These are phyloP conservation scores for Claviceps arundinis DNA, from an alignment of 2,329 filamentous ascomycete genomes.

Conservation along the genomic window DNA sequence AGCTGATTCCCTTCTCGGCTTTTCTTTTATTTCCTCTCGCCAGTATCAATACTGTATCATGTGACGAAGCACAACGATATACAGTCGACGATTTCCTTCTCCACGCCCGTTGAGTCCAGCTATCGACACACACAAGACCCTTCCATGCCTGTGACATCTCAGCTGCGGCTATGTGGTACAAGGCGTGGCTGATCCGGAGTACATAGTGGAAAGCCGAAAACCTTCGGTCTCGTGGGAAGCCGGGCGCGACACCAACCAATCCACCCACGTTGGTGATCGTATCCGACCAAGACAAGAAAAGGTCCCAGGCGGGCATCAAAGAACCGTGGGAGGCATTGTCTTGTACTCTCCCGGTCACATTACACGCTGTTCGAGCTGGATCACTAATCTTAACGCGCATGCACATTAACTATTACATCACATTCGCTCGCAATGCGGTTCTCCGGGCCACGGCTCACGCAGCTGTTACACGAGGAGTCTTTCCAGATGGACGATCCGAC, in stretches of 20 bases:
- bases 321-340: not conserved
- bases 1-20: not conserved
- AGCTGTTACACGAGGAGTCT: not conserved
- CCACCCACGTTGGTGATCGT: not conserved
- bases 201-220: conserved; percentile 5
- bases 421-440: not conserved
- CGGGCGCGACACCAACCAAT: not conserved
- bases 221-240: conserved; percentile 4
- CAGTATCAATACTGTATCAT: not conserved
- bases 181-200: not conserved
- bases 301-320: not conserved
- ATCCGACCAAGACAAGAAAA: not conserved
- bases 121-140: not conserved
- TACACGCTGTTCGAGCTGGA: not conserved
- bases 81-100: not conserved
- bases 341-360: not conserved
- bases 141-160: not conserved
- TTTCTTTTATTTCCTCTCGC: not conserved
- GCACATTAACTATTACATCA: not conserved
- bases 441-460: not conserved
- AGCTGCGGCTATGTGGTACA: not conserved
- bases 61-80: not conserved
- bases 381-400: not conserved
- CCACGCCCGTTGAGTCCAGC: not conserved
- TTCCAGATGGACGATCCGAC: not conserved